A percentile compares a stretch with the other conserved stretches of the same genome.
Conservation (phyloP, 2,329 filamentous ascomycete species). For the Rutstroemia sp. region DNA sequence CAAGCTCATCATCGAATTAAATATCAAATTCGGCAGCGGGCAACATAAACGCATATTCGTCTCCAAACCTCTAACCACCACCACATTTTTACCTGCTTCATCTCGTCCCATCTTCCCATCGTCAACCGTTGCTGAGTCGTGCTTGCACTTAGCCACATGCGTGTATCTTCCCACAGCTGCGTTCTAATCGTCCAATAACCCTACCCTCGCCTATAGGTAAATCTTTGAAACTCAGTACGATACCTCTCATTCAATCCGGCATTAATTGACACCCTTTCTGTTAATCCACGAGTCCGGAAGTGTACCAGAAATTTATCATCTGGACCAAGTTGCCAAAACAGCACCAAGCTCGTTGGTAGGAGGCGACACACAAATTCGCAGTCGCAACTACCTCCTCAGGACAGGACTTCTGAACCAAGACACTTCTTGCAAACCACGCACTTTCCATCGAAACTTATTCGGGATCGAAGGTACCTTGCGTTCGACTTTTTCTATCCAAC, state of each 20-base stretch:
- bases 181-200: too few relatives aligned
- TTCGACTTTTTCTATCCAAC: too few relatives aligned
- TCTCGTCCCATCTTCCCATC: conserved; percentile 6
- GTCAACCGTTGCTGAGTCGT: not conserved
- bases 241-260: not conserved
- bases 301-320: not conserved
- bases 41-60: conserved; percentile 10
- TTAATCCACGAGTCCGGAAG: not conserved
- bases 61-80: conserved; percentile 7
- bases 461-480: not conserved
- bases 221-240: conserved; percentile 6
- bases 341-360: not conserved
- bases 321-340: not conserved
- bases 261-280: conserved; percentile 1
- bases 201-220: not conserved
- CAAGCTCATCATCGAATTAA: conserved; percentile 10
- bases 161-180: not conserved
- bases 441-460: not conserved
- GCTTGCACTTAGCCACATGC: conserved; percentile 1
- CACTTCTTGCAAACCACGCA: not conserved
- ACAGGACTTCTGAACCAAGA: not conserved
- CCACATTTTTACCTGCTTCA: conserved; percentile 6
- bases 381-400: not conserved
- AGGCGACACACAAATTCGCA: not conserved
- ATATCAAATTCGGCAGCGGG: conserved; percentile 7